Evolutionary conservation across 176 grass and related monocot genomes (phyloP).

Genomic region (Chrysopogon serrulatus): DNA sequence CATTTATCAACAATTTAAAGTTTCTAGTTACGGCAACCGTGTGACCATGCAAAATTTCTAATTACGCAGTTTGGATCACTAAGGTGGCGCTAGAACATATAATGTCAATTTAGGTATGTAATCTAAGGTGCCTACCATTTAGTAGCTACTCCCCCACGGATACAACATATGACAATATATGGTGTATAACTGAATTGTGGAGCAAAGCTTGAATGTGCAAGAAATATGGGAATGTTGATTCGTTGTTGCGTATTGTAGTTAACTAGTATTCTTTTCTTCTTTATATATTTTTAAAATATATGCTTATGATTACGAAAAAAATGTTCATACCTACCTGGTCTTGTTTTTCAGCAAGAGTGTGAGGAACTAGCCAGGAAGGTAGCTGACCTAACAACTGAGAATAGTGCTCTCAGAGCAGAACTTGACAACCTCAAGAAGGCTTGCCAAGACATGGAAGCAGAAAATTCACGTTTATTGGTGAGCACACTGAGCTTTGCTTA

Average conservation of each 20-base stretch:
- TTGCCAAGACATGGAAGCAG: conserved; percentile 54
- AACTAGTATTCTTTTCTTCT: not conserved
- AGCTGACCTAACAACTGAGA: conserved; percentile 61
- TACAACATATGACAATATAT: not conserved
- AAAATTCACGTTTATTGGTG: conserved; percentile 61
- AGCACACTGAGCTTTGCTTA: conserved; percentile 18
- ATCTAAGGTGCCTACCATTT: not conserved
- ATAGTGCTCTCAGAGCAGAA: conserved; percentile 48
- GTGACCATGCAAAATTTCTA: not conserved
- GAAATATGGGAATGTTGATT: not conserved
- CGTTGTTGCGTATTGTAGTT: not conserved
- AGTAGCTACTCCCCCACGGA: not conserved
- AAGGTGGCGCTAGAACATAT: not conserved
- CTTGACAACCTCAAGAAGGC: conserved; percentile 67
- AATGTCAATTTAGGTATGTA: not conserved
- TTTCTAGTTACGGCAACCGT: not conserved
- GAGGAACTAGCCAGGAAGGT: conserved; percentile 59
- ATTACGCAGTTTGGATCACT: not conserved
- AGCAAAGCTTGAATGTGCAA: not conserved
- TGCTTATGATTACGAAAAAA: not conserved
- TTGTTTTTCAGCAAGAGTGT: conserved; percentile 67
- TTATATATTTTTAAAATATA: not conserved
- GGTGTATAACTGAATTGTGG: not conserved
- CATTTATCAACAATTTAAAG: not conserved
- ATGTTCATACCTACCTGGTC: not conserved